Conservation (phyloP, 2,329 filamentous ascomycete genomes). For the Botrytis galanthina region DNA sequence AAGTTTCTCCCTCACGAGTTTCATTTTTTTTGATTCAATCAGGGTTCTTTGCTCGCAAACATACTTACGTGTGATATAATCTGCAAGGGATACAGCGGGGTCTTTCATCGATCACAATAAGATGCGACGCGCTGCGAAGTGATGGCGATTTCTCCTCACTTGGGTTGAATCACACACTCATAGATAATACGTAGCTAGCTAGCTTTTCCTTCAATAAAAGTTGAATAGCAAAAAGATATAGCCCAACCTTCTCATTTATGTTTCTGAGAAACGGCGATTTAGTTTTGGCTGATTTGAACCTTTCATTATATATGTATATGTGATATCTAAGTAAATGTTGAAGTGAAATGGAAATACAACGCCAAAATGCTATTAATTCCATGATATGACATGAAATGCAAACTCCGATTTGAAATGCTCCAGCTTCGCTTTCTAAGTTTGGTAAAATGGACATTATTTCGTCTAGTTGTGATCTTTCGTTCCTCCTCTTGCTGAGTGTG, state of each 20-base stretch:
- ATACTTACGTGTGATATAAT: neutral
- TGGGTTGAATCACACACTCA: neutral
- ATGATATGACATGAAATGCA: neutral
- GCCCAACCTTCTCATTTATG: neutral
- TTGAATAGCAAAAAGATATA: neutral
- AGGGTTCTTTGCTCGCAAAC: neutral
- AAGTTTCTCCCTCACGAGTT: too few relatives aligned
- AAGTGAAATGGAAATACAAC: neutral
- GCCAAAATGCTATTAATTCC: neutral
- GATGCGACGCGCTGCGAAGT: neutral
- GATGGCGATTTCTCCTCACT: neutral
- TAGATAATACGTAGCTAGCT: neutral
- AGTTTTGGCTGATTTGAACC: neutral
- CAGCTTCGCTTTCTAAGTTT: neutral
- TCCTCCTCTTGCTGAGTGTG: neutral
- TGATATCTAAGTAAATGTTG: neutral
- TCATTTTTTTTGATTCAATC: neutral
- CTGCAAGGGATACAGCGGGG: neutral
- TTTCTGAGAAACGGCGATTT: neutral
- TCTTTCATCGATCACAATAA: neutral
- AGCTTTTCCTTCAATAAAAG: neutral
- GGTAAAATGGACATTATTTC: neutral
- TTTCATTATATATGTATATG: neutral
- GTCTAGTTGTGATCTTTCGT: neutral
- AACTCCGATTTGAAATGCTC: neutral